Conservation (phyloP, 176 grass and related monocot species). For the Oryza meyeriana region DNA sequence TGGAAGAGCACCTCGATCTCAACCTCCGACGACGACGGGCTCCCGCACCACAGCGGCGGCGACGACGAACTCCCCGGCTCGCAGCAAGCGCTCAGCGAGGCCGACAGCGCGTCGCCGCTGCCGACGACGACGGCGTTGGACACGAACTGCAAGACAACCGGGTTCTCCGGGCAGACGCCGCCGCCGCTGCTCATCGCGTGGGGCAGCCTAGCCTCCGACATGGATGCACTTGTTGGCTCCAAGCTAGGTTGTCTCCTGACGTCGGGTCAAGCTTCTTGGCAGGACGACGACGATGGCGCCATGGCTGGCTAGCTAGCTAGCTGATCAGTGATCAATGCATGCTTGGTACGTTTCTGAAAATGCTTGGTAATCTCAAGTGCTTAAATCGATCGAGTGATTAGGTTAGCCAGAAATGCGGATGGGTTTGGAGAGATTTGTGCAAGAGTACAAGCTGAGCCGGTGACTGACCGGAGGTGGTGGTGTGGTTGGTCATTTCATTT, state of each 20-base stretch:
- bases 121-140: background rate
- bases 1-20: constrained; percentile 36
- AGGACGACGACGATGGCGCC: background rate
- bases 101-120: background rate
- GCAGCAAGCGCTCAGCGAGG: constrained; percentile 23
- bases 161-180: background rate
- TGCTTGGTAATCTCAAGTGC: background rate
- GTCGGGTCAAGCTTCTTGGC: background rate
- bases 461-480: background rate
- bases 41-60: background rate
- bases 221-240: background rate
- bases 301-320: background rate
- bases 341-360: background rate
- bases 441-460: background rate
- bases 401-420: background rate
- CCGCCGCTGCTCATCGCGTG: background rate
- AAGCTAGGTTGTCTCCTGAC: background rate
- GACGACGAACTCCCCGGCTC: background rate
- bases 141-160: constrained; percentile 8
- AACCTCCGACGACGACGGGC: background rate
- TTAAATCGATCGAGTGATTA: background rate
- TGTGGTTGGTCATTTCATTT: constrained; percentile 20
- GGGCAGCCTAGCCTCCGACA: background rate
- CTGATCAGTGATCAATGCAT: background rate
- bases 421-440: background rate